Evolutionary conservation across 2,329 filamentous ascomycete species (phyloP), one percentile per base, ranked within the genome.

Genomic region (Nemania sp.): DNA sequence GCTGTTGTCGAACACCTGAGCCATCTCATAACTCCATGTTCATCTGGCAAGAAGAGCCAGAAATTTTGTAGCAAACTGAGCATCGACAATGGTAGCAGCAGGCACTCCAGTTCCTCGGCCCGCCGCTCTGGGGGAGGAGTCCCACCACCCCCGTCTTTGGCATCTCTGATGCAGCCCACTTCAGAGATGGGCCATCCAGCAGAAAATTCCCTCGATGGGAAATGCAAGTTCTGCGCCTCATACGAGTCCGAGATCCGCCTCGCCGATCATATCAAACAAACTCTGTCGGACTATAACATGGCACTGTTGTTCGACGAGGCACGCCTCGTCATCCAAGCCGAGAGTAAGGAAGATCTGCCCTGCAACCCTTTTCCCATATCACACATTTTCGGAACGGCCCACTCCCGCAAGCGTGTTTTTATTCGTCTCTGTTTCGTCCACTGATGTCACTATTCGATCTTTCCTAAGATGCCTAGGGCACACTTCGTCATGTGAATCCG

Each of bases 271-370:
- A 59, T 60, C 17, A 60, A 62, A 42, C 60, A 60, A 39, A 59
- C 57, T 1, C 33, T 62, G 48, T 56, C 37, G 30, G 56, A 60
- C 41, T 62, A 62, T 22, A 62, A 62, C 34, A 62, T 62, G 60
- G 60, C 60, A 17, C 39, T 62, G 22, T 17, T 62, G 17, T 52
- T 53, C 8, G 60, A 60, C 24, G 54, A 58, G 14, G 50, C 52
- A 41, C 57, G 57, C 26, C 8, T 49, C 26, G 39, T 50, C 34
- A 41, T 60, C n/a, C 37, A 44, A 26, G 57, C 47, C 17, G 49
- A 62, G 39, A 62, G 57, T 60, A 49, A 53, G 57, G 8, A n/a
- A n/a, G n/a, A 22, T n/a, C 5, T 43, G n/a, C 36, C 15, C 44
- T n/a, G n/a, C n/a, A n/a, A n/a, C n/a, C n/a, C n/a, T n/a, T n/a